Evolutionary conservation across 2,329 filamentous ascomycete species (phyloP), one percentile per base, ranked within the genome.

Genomic region (Fusarium agapanthi): DNA sequence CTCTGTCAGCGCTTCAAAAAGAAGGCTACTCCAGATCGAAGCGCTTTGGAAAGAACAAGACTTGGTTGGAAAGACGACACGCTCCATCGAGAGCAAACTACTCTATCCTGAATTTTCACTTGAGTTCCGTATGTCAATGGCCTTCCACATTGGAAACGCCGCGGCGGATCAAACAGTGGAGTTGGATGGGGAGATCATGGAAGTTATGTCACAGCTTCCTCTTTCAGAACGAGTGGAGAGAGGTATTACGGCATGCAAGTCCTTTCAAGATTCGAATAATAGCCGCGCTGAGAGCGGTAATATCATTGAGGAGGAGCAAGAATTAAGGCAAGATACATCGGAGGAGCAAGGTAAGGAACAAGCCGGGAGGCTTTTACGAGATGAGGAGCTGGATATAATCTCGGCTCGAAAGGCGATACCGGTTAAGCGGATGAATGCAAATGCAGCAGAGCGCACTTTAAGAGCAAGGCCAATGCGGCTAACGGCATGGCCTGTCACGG

Each of bases 71-170:
- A 80, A 76, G 41, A 76, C 76, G 7, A 79, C 75, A 9, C 58
- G 54, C 13, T 80, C 79, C 6, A 80, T 83, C 14, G 80, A 83
- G 65, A 81, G 79, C 64, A 81, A 81, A 63, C 71, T 83, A 20
- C 68, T 83, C 4, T 75, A 81, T n/a, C 61, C 75, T 12, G 73
- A 79, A 13, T 76, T 81, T 35, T 61, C 74, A n/a, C 45, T 54
- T 2, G 48, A 67, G 10, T 80, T 81, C n/a, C 78, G 81, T n/a
- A 35, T 43, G 13, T 76, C 77, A 15, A 78, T 82, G 76, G 79
- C 76, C 3, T 43, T 74, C 10, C 71, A 80, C 34, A 75, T 82
- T 61, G 75, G 74, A 22, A 61, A 66, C 11, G 48, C 67, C 7
- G 76, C 79, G 18, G 34, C 68, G 3, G 62, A 76, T 43, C 67